Percentiles rank a stretch among this genome's conserved stretches.
These are phyloP conservation scores for Phaeosphaeriaceae sp. DNA, from an alignment of 2,329 filamentous ascomycete genomes.

Conservation along the genomic window DNA sequence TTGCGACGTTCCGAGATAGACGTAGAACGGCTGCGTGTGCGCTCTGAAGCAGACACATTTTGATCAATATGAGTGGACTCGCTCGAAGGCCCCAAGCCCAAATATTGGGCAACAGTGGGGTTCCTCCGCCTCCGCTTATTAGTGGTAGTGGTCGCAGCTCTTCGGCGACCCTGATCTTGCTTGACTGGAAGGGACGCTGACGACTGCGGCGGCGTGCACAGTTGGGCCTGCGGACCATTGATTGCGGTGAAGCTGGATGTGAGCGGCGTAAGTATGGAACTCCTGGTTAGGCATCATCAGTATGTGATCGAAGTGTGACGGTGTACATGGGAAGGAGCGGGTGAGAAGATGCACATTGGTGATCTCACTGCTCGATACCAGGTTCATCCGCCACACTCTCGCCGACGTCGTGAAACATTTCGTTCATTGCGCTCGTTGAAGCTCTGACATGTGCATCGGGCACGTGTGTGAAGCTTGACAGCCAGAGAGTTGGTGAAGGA, in stretches of 20 bases:
- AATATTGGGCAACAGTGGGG: conserved; percentile 36
- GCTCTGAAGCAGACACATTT: conserved; percentile 12
- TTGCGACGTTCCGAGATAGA: background rate
- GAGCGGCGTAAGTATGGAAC: background rate
- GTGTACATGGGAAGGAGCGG: conserved; percentile 3
- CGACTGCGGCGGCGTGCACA: conserved; percentile 14
- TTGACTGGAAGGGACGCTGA: conserved; percentile 8
- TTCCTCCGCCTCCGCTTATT: conserved; percentile 21
- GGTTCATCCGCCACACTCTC: conserved; percentile 8
- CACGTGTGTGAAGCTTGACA: background rate
- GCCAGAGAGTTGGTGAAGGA: conserved; percentile 3
- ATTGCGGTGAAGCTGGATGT: conserved; percentile 38
- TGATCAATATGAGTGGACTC: conserved; percentile 29
- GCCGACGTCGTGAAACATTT: conserved; percentile 12
- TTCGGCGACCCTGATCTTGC: conserved; percentile 8
- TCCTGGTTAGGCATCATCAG: conserved; percentile 6
- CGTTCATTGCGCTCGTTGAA: conserved; percentile 1
- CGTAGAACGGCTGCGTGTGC: background rate
- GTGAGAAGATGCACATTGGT: conserved; percentile 19
- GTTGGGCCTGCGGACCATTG: conserved; percentile 22
- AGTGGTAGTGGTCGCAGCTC: background rate
- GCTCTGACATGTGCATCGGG: background rate
- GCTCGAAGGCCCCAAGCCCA: conserved; percentile 27
- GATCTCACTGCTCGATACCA: conserved; percentile 30
- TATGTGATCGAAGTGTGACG: background rate